Evolutionary conservation across 805 yeast species (phyloP), one percentile per base, ranked within the genome.

Genomic region (Groenewaldozyma salmanticensis): DNA sequence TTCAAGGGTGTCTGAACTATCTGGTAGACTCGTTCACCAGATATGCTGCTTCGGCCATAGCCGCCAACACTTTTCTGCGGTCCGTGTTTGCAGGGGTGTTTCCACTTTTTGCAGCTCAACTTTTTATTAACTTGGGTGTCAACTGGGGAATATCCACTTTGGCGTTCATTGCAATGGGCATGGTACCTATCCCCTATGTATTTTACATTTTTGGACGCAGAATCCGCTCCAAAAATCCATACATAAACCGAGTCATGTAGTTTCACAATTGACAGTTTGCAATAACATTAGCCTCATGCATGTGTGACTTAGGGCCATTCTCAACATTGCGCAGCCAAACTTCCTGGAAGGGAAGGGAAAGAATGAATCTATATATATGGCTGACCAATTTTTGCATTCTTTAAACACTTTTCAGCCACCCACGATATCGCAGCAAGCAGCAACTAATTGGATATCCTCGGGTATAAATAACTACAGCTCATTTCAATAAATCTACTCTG

Each of bases 41-140:
- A 35, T 71, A 67, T 47, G 75, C 81, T 5, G 83, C 83, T 1
- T 71, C 79, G 9, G 80, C 81, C 2, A 64, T 77, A 42, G 81
- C 84, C 2, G 81, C 77, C 4, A 75, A 76, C 47, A 74, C 81
- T 1, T 71, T 77, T 42, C 54, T 72, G 38, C 65, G 83, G 54
- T 75, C 81, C 0, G 58, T 69, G 4, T 70, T 75, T 57, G 84
- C 75, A 22, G 79, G 75, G 24, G 71, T 66, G 1, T 77, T 78
- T 66, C 83, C 84, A 5, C 58, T 77, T 37, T 75, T 77, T 53
- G 72, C 79, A 2, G 55, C 61, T 27, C 71, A 67, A 44, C 67
- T 77, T 74, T 75, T 74, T 54, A 56, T 53, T 18, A 65, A 65
- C 42, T 52, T 77, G 54, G 68, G 72, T 1, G 67, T 70, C 33